Percentiles rank a stretch among this genome's conserved stretches.
Evolutionary conservation across 176 grass and related monocot species (phyloP).

Genomic region (Oryza australiensis): DNA sequence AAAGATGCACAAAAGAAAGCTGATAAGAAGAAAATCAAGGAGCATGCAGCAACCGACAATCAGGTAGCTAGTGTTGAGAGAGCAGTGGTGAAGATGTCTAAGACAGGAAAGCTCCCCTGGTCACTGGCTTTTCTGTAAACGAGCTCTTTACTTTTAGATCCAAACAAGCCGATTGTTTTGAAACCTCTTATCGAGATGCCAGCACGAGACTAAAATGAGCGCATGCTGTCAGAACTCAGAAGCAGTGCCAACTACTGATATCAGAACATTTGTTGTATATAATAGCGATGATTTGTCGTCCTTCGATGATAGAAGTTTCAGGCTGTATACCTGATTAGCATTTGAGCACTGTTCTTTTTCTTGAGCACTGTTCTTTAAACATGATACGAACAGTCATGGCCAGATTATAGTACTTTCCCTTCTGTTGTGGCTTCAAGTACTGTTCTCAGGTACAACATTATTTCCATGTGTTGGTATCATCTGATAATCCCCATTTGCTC

Average conservation of each 20-base stretch:
- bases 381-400: conserved; percentile 2
- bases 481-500: background rate
- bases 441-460: background rate
- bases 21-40: conserved; percentile 63
- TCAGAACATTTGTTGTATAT: conserved; percentile 8
- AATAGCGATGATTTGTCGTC: conserved; percentile 8
- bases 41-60: conserved; percentile 50
- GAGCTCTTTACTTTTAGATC: conserved; percentile 25
- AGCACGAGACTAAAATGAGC: conserved; percentile 14
- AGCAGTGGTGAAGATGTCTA: conserved; percentile 67
- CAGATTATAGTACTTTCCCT: background rate
- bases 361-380: conserved; percentile 14
- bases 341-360: conserved; percentile 11
- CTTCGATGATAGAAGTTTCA: conserved; percentile 22
- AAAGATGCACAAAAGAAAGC: conserved; percentile 55
- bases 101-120: conserved; percentile 70
- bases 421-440: background rate
- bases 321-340: conserved; percentile 11
- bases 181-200: conserved; percentile 36
- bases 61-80: conserved; percentile 51
- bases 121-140: conserved; percentile 64
- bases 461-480: conserved; percentile 6
- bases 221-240: conserved; percentile 12
- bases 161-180: conserved; percentile 27
- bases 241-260: conserved; percentile 9